Evolutionary conservation across 164 flowering plant genomes (phyloP), one percentile per base, ranked within the genome.

Genomic region (Liquidambar formosana): DNA sequence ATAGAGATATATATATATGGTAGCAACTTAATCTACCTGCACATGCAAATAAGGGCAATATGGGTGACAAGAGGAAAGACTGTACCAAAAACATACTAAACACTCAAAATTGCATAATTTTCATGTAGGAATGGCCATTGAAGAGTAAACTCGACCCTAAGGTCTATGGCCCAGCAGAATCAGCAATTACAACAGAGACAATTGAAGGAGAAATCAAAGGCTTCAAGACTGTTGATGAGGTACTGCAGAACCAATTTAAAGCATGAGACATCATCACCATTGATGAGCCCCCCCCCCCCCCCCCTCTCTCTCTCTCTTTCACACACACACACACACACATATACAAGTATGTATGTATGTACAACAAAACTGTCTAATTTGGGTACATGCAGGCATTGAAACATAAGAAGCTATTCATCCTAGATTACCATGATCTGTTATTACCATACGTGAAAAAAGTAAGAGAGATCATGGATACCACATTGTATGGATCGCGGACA

Each of bases 401-500:
- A 65, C 53, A 74, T 2, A 89, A 87, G 80, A 87, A 77, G 72
- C 64, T 89, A 67, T 91, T 83, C 64, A 71, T 89, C 15, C 9
- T 89, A 19, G 96, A 91, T 66, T 86, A 89, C 75, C 88, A 91
- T 76, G 96, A 91, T 28, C 1, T 81, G 23, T 57, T 85, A 0
- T 54, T 91, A 45, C 94, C 93, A 0, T 86, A 73, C 57, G 87
- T 89, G 61, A 25, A 72, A 71, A 75, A 80, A 76, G 85, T 89
- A 22, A 80, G 88, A 54, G 72, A 58, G 41, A 21, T 77, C 0
- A 49, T 75, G 49, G 88, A 85, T 33, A 88, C 88, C 26, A 87
- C 87, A 4, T 45, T 86, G 13, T 93, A 93, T n/a, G 97, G 85
- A 46, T 88, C 98, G 5, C 76, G 97, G 49, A 83, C 92, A 1